Conservation (phyloP, 345 rosid species). For the Citrus trifoliata region DNA sequence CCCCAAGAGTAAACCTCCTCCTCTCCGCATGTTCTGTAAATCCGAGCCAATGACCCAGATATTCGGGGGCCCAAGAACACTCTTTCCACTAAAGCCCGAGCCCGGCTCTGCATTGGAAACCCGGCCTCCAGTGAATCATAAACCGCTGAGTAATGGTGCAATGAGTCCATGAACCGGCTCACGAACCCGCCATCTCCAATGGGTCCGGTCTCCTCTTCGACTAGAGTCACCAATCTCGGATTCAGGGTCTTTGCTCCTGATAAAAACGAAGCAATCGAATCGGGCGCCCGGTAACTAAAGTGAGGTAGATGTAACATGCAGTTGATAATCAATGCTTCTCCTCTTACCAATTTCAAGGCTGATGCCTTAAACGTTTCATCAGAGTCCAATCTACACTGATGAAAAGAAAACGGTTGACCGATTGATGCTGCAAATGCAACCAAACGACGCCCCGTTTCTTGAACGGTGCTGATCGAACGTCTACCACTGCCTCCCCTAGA, state of each 20-base stretch:
- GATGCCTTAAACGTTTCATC: slow-evolving; percentile 54
- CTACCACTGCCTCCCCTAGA: slow-evolving; percentile 50
- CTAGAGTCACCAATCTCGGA: slow-evolving; percentile 56
- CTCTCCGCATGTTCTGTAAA: slow-evolving; percentile 28
- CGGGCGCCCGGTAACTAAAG: slow-evolving; percentile 49
- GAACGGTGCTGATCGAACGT: slow-evolving; percentile 55
- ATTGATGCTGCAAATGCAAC: slow-evolving; percentile 72
- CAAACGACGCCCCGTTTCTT: slow-evolving; percentile 72
- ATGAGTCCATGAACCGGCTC: slow-evolving; percentile 69
- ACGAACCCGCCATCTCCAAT: slow-evolving; percentile 54
- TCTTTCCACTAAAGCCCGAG: slow-evolving; percentile 63
- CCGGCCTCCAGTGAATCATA: slow-evolving; percentile 81
- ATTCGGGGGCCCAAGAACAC: slow-evolving; percentile 73
- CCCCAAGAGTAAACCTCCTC: slow-evolving; percentile 44
- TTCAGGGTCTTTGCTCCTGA: slow-evolving; percentile 49
- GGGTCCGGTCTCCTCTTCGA: slow-evolving; percentile 68
- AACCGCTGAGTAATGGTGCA: slow-evolving; percentile 81
- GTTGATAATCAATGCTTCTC: slow-evolving; percentile 72
- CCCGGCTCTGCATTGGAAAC: slow-evolving; percentile 60
- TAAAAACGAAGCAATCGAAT: slow-evolving; percentile 59
- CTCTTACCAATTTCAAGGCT: slow-evolving; percentile 55
- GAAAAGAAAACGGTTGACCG: slow-evolving; percentile 75
- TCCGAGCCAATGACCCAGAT: slow-evolving; percentile 48
- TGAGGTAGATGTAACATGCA: slow-evolving; percentile 85
- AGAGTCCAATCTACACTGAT: slow-evolving; percentile 67